Evolutionary conservation across 768 basidiomycete genomes (phyloP), one percentile per base, ranked within the genome.

Genomic region (Pleurotus salmoneostramineus): DNA sequence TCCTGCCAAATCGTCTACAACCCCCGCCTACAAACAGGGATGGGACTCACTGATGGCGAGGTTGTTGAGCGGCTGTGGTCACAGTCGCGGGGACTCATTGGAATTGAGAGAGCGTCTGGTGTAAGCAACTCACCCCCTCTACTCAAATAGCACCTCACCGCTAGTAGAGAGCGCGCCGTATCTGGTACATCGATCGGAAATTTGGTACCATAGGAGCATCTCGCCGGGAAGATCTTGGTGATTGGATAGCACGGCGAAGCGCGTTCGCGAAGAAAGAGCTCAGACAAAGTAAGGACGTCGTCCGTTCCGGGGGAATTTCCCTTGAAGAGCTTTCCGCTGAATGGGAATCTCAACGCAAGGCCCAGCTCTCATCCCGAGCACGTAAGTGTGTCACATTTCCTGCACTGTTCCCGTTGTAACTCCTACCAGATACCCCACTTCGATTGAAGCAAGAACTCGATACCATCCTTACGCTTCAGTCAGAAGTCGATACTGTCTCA

Each of bases 61-160:
- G 71, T 72, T 1, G 58, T 63, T 3, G 71, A 75, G 56, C 49
- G 65, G 0, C 58, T 74, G 1, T 78, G 77, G 76, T 74, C 71
- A 0, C 33, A 40, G 0, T 35, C 76, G 8, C 52, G 70, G 27
- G 69, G 68, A 15, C 50, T 79, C 0, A 78, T 80, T 31, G 63
- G 66, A 0, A 64, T 75, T 12, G 63, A 70, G 0, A 56, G 72
- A 2, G 58, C 61, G 0, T 76, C 69, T 1, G 68, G 62, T 6
- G 77, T 79, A 62, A 45, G 70, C 64, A n/a, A n/a, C n/a, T n/a
- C 12, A 11, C 12, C 10, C 49, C n/a, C n/a, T 15, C 14, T 1
- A 50, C 37, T 31, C 12, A 54, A 45, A 60, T 14, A n/a, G 44
- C 14, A 10, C 44, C 14, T 48, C 3, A 34, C 17, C 3, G 4